A percentile compares a stretch with the other conserved stretches of the same genome.
Conservation (phyloP, 2,329 filamentous ascomycete genomes). For the Macroventuria anomochaeta region DNA sequence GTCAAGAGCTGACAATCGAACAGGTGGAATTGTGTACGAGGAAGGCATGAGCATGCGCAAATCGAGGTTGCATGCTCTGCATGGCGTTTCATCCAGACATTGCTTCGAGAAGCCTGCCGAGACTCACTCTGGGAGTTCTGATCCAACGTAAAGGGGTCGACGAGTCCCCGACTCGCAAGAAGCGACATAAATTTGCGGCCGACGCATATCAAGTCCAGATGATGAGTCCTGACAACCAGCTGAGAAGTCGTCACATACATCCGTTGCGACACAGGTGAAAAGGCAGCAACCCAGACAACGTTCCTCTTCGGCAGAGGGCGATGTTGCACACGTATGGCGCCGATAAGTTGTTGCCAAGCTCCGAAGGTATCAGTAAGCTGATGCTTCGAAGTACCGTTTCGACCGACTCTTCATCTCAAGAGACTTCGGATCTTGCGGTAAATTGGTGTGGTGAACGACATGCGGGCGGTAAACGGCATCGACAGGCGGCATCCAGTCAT, state of each 20-base stretch:
- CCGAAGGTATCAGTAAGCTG: not conserved
- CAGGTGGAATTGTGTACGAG: conserved; percentile 2
- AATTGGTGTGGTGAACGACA: conserved; percentile 84
- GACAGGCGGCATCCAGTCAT: conserved; percentile 91
- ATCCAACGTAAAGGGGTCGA: not conserved
- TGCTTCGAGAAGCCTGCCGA: not conserved
- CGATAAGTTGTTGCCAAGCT: not conserved
- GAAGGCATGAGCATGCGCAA: not conserved
- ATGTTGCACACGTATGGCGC: not conserved
- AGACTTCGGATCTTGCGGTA: conserved; percentile 56
- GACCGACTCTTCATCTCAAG: conserved; percentile 52
- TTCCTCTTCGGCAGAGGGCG: no score
- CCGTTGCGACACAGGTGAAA: not conserved
- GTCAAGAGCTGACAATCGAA: conserved; percentile 10
- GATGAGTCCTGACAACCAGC: not conserved
- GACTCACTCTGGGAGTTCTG: not conserved
- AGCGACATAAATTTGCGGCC: not conserved
- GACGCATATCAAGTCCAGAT: not conserved
- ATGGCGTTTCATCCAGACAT: not conserved
- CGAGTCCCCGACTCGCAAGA: not conserved
- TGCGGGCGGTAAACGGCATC: conserved; percentile 91
- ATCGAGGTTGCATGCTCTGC: not conserved
- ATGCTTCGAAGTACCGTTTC: conserved; percentile 59
- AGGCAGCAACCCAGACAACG: not conserved
- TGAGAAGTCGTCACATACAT: not conserved